Percentiles rank a stretch among this genome's conserved stretches.
Evolutionary conservation across 305 asterid species (phyloP).

Genomic region (Vinca major): DNA sequence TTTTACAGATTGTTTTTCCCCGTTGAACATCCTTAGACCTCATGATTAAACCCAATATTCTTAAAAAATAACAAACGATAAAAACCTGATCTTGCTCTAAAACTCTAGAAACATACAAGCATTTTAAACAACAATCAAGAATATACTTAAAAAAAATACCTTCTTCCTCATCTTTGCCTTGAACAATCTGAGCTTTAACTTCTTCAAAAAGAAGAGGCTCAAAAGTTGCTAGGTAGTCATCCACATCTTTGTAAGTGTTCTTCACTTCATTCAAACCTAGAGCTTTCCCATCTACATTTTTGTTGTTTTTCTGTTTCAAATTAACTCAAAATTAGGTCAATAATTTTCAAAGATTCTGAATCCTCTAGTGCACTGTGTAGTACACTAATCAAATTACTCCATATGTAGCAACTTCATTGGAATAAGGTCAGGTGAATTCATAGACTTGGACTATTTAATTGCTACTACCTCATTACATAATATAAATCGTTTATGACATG

Average conservation of each 20-base stretch:
- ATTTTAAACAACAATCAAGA: background rate
- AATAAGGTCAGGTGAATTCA: too few species aligned
- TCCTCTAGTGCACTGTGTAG: too few species aligned
- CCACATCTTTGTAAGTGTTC: slow-evolving; percentile 61
- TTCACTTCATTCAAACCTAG: slow-evolving; percentile 49
- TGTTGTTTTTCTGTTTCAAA: slow-evolving; percentile 30
- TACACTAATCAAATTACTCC: too few species aligned
- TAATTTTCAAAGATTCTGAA: background rate
- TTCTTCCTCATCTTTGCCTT: slow-evolving; percentile 54
- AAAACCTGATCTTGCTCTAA: background rate
- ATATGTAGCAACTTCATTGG: too few species aligned
- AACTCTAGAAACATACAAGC: background rate
- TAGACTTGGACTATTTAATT: too few species aligned
- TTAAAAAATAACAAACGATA: too few species aligned
- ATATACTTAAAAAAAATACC: slow-evolving; percentile 26
- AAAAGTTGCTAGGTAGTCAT: slow-evolving; percentile 62
- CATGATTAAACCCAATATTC: too few species aligned
- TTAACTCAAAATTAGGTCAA: background rate
- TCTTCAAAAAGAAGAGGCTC: slow-evolving; percentile 96
- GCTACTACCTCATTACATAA: too few species aligned
- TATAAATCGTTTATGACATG: too few species aligned
- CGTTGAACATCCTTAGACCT: background rate
- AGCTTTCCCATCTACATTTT: slow-evolving; percentile 25
- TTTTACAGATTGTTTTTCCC: background rate
- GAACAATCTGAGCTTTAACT: slow-evolving; percentile 77